Evolutionary conservation across 1,139 yeast species (phyloP), one percentile per base, ranked within the genome.

Genomic region (Lizanozyma gosingica): DNA sequence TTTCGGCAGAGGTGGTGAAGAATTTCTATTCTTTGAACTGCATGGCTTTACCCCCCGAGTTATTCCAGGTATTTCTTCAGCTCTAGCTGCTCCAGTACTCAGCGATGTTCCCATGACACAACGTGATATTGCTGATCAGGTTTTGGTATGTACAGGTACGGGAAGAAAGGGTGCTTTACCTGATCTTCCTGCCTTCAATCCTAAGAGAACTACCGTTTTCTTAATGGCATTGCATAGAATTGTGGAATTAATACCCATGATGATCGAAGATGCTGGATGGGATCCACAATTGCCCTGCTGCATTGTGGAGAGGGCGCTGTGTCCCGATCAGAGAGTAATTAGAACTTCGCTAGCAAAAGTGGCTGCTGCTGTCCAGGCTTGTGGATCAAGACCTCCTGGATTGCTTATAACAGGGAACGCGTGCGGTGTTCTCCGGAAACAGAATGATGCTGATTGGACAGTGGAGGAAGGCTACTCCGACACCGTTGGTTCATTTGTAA

Each of bases 1-100:
- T 32, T 92, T 87, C 57, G 98, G 98, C 3, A 78, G 98, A 48
- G 98, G 98, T 34, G 97, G 96, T 33, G 97, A 92, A 62, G 98
- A 92, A 56, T 86, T 60, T 54, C 55, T 76, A 15, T 88, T 68
- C 57, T 92, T 90, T 59, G 56, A 69, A 29, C 53, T 64, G 14
- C 76, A 81, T 46, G 96, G 96, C 0, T 86, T 55, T 52, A 67
- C 60, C 18, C 95, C 95, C 4, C 54, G 59, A 3, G 95, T 92
- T 1, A 55, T 90, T 14, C 92, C 97, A 0, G 98, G 98, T 1
- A 71, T 92, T 42, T 83, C 96, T 2, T 86, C 96, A 3, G 94
- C 97, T 0, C 70, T 92, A 40, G 87, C 95, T 0, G 94, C 96
- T 0, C 90, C 97, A 0, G 80, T 86, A n/a, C 71, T 80, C 37